Evolutionary conservation across 1,284 basidiomycete species (phyloP), one percentile per base, ranked within the genome.

Genomic region (Marasmius tenuissimus): DNA sequence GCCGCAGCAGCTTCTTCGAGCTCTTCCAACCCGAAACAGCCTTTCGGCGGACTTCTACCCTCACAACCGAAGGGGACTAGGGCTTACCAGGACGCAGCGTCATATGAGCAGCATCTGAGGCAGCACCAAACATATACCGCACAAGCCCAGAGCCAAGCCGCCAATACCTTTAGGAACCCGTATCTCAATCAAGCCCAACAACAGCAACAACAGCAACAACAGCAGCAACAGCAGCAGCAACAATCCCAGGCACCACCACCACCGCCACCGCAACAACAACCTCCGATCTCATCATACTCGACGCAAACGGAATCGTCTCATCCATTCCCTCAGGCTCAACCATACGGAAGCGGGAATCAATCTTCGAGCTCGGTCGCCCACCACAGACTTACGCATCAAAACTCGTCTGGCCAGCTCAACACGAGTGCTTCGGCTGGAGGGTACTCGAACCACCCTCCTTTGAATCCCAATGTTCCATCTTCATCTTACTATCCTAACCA

Each of bases 91-190:
- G 96, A 98, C 74, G 95, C 96, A 0, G 94, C 95, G 10, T 80
- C 92, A 0, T 98, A 98, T 79, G 96, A 96, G 68, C 95, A 97
- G 67, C 96, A 97, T 71, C 83, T 97, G 51, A 90, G 89, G 2
- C 94, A 97, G 73, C 97, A 98, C 71, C 96, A 98, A 76, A 91
- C 89, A 18, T 96, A 94, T 73, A 96, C 92, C 6, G 91, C 93
- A 3, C 93, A 94, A 67, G 87, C 88, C 33, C 87, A 89, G 1
- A 81, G 84, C 0, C 87, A 90, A 68, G 85, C 86, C 27, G 86
- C 88, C 12, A 86, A 84, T 66, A 81, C 86, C 9, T 88, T 85
- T 72, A 81, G 91, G 38, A 92, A 92, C 70, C 90, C 90, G 4
- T 92, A 92, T 67, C 82, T 91, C 53, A 81, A 81, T 45, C 75